phyloP scores from a whole-genome alignment of 2,329 filamentous ascomycete genomes.

The Graphium sp. region DNA sequence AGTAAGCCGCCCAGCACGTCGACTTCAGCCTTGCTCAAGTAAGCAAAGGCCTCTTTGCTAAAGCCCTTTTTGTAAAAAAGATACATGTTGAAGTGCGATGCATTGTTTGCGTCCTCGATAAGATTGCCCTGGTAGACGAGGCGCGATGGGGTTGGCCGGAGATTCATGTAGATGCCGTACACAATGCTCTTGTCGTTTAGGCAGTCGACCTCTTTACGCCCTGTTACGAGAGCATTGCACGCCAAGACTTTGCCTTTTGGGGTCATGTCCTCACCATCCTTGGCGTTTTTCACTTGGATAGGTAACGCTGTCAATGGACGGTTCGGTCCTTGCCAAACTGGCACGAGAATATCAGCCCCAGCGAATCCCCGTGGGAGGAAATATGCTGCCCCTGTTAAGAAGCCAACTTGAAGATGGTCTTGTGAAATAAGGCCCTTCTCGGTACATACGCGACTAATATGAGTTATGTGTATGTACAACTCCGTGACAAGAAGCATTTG shows the following conservation, averaged over 20 bases:
- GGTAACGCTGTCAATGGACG: not conserved
- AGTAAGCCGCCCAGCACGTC: not conserved
- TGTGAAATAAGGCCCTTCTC: not conserved
- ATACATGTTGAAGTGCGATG: not conserved
- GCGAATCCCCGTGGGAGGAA: not conserved
- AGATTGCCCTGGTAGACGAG: not conserved
- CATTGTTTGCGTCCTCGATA: not conserved
- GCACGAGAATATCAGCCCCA: not conserved
- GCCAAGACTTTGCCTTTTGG: not conserved
- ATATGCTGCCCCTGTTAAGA: not conserved
- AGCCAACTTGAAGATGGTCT: not conserved
- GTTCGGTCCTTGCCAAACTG: not conserved
- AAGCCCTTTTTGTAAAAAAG: not conserved
- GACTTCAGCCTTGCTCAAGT: not conserved
- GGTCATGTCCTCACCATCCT: not conserved
- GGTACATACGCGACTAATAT: not conserved
- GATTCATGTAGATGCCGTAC: slow-evolving; percentile 1
- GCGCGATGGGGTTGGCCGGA: not conserved
- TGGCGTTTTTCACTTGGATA: not conserved
- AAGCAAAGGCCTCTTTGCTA: not conserved
- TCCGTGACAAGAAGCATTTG: not conserved
- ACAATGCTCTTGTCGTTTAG: not conserved
- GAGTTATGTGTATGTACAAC: not conserved
- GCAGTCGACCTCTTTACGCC: not conserved
- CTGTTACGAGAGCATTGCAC: not conserved